Evolutionary conservation across 305 asterid species (phyloP).

Genomic region (Fraxinus velutina): DNA sequence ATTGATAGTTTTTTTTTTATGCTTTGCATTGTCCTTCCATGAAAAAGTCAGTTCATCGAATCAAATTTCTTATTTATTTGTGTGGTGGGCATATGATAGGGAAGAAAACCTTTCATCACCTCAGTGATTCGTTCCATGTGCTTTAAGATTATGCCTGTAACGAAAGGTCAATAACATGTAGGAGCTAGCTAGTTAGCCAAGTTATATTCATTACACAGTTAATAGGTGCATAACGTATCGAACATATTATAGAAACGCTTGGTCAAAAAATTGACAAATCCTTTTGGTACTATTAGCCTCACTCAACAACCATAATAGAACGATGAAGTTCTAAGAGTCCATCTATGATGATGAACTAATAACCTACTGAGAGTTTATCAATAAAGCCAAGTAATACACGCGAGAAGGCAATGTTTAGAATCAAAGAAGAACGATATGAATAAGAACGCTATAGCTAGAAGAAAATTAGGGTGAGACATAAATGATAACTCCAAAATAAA

Average conservation of each 20-base stretch:
- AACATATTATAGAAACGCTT: too few species aligned
- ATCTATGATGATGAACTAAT: neutral
- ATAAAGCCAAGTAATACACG: neutral
- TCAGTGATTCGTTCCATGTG: neutral
- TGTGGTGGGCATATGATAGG: neutral
- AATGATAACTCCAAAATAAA: neutral
- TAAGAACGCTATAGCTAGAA: too few species aligned
- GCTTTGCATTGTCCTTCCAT: neutral
- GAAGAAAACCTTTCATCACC: neutral
- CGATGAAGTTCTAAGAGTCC: neutral
- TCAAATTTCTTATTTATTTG: neutral
- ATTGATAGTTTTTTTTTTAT: too few species aligned
- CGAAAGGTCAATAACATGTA: neutral
- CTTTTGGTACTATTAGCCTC: neutral
- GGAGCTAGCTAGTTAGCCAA: neutral
- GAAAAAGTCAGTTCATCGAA: neutral
- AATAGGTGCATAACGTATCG: neutral
- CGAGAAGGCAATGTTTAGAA: neutral
- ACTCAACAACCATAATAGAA: neutral
- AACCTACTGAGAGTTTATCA: neutral
- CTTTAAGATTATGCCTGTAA: neutral
- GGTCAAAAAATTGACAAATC: neutral
- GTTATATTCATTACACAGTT: neutral
- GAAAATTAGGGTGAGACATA: neutral
- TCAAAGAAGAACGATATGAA: neutral